A percentile compares a stretch with the other conserved stretches of the same genome.
These are phyloP conservation scores for Schizochytrium sp. DNA, from an alignment of 108 stramenopile genomes.

Conservation along the genomic window DNA sequence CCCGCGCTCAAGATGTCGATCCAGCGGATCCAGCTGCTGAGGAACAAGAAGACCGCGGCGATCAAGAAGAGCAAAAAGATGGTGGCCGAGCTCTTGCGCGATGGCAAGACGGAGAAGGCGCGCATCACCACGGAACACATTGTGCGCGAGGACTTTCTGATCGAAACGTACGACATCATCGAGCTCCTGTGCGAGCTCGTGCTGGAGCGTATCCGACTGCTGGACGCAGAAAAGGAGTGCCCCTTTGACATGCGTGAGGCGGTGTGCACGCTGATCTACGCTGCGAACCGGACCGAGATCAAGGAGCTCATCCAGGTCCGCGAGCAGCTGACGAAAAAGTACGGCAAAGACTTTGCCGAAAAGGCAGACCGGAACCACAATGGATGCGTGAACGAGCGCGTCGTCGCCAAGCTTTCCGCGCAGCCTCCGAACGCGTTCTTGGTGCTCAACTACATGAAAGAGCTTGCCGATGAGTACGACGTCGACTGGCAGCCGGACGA, in stretches of 20 bases:
- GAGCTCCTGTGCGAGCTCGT: constrained; percentile 41
- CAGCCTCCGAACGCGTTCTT: constrained; percentile 30
- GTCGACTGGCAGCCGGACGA: constrained; percentile 37
- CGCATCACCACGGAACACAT: constrained; percentile 42
- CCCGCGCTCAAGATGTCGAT: constrained; percentile 44
- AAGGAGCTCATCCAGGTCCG: constrained; percentile 31
- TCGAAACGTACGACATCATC: constrained; percentile 39
- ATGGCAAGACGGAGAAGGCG: constrained; percentile 44
- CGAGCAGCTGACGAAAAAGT: constrained; percentile 36
- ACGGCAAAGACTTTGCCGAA: constrained; percentile 30
- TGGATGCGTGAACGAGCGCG: constrained; percentile 41
- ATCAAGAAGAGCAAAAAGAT: constrained; percentile 33
- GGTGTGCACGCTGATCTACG: constrained; percentile 39
- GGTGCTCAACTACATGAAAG: constrained; percentile 37
- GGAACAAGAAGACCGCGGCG: constrained; percentile 34
- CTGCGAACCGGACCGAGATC: constrained; percentile 33
- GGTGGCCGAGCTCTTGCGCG: constrained; percentile 32
- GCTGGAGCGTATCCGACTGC: constrained; percentile 35
- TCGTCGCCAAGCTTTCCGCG: constrained; percentile 33
- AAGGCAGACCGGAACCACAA: constrained; percentile 28
- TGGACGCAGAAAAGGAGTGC: constrained; percentile 27
- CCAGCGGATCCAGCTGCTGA: constrained; percentile 29
- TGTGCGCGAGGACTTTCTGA: constrained; percentile 39
- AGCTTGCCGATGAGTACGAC: constrained; percentile 33
- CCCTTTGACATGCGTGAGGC: constrained; percentile 41